Conservation (phyloP, 768 basidiomycete genomes). For the Cystoderma amianthinum region DNA sequence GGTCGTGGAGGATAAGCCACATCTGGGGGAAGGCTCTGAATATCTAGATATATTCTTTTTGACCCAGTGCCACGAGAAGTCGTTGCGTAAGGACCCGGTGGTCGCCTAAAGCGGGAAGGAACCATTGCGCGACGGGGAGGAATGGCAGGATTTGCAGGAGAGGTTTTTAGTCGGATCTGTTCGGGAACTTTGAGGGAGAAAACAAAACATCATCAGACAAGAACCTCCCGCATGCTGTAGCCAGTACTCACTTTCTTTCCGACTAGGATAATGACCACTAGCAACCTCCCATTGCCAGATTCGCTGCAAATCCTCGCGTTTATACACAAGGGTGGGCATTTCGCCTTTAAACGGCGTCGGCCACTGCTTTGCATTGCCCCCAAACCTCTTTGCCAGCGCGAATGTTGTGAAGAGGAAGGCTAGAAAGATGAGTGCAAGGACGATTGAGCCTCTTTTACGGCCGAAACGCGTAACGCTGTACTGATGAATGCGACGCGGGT, state of each 20-base stretch:
- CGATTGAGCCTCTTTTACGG: conserved; percentile 44
- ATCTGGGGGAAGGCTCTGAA: conserved; percentile 52
- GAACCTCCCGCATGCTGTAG: not conserved
- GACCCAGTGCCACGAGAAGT: conserved; percentile 71
- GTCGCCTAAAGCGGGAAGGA: conserved; percentile 39
- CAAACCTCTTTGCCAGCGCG: conserved; percentile 55
- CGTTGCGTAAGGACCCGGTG: conserved; percentile 28
- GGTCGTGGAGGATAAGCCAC: conserved; percentile 87
- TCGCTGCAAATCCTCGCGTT: conserved; percentile 72
- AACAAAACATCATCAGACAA: too few relatives aligned
- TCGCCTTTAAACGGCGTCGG: conserved; percentile 48
- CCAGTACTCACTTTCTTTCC: conserved; percentile 54
- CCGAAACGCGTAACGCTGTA: conserved; percentile 51
- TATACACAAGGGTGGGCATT: conserved; percentile 67
- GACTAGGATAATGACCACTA: conserved; percentile 91
- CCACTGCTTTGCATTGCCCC: conserved; percentile 57
- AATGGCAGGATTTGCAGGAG: conserved; percentile 69
- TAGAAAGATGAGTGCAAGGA: conserved; percentile 42
- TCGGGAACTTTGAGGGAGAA: conserved; percentile 64
- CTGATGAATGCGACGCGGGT: conserved; percentile 54
- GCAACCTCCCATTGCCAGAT: conserved; percentile 96
- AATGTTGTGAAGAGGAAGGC: conserved; percentile 47
- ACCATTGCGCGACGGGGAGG: conserved; percentile 44
- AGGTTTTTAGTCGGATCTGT: conserved; percentile 46
- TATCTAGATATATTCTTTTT: conserved; percentile 70